Percentiles rank a stretch among this genome's conserved stretches.
phyloP scores from a whole-genome alignment of 306 rosid genomes.

The Quercus cerris region DNA sequence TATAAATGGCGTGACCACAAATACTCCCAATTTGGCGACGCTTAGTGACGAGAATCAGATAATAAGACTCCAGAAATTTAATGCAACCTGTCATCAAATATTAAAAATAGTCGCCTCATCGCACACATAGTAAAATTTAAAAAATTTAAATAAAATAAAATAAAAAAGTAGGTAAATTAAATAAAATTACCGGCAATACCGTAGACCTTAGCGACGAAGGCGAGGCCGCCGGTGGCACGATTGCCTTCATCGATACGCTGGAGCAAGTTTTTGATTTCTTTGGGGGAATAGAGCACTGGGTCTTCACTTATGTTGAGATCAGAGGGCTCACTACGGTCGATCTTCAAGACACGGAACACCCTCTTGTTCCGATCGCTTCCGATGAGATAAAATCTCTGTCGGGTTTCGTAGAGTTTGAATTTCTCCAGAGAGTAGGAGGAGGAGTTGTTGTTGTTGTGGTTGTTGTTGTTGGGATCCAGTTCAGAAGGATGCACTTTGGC shows the following conservation, averaged over 20 bases:
- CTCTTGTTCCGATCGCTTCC: conserved; percentile 86
- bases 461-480: conserved; percentile 37
- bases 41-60: conserved; percentile 82
- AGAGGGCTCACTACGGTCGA: conserved; percentile 87
- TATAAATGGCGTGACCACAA: conserved; percentile 87
- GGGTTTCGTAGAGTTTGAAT: conserved; percentile 82
- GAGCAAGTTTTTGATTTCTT: conserved; percentile 76
- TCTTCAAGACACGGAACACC: conserved; percentile 75
- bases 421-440: conserved; percentile 73
- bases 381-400: conserved; percentile 80
- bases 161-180: too few relatives aligned
- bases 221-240: conserved; percentile 81
- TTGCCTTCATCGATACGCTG: conserved; percentile 87
- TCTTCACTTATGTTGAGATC: conserved; percentile 85
- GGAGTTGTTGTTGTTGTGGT: too few relatives aligned
- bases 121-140: too few relatives aligned
- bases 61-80: conserved; percentile 86
- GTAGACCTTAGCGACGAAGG: conserved; percentile 60
- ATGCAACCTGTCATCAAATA: conserved; percentile 59
- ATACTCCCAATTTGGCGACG: conserved; percentile 86
- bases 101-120: too few relatives aligned
- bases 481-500: conserved; percentile 74
- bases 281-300: conserved; percentile 77
- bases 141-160: too few relatives aligned
- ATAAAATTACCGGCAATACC: conserved; percentile 71